phyloP scores from a whole-genome alignment of 2,329 filamentous ascomycete species.

The Aspergillus ochraceoroseus region DNA sequence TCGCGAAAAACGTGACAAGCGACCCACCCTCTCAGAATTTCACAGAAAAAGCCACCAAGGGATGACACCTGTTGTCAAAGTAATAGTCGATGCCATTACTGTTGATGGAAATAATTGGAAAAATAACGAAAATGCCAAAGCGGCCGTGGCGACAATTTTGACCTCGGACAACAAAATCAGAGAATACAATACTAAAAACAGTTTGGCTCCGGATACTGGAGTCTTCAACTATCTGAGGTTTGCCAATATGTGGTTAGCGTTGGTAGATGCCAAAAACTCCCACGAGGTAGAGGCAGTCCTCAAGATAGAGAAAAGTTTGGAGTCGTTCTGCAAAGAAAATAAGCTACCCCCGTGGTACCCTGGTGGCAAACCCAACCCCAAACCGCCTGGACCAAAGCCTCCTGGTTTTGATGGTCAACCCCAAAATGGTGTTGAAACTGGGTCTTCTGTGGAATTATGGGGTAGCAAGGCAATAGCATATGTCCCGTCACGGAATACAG shows the following conservation, averaged over 20 bases:
- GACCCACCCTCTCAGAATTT: not conserved
- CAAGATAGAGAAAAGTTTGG: not conserved
- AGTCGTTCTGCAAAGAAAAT: slow-evolving; percentile 1
- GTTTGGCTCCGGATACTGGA: not conserved
- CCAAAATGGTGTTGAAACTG: too few relatives aligned
- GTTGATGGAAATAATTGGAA: not conserved
- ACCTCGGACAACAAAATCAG: not conserved
- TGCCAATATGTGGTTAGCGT: not conserved
- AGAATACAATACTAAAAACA: not conserved
- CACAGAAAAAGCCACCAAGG: not conserved
- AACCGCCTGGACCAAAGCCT: not conserved
- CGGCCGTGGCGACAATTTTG: not conserved
- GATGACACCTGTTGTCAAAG: not conserved
- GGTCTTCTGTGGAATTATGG: slow-evolving; percentile 2
- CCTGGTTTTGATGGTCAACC: not conserved
- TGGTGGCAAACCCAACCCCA: not conserved
- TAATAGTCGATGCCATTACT: not conserved
- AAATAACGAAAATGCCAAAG: slow-evolving; percentile 1
- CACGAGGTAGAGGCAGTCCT: slow-evolving; percentile 1
- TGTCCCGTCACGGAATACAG: not conserved
- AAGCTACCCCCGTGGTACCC: not conserved
- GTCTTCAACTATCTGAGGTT: not conserved
- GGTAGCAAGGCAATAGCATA: slow-evolving; percentile 1
- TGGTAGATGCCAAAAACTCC: slow-evolving; percentile 1
- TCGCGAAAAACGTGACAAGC: not conserved